Evolutionary conservation across 768 basidiomycete species (phyloP), one percentile per base, ranked within the genome.

Genomic region (Exsudoporus frostii): DNA sequence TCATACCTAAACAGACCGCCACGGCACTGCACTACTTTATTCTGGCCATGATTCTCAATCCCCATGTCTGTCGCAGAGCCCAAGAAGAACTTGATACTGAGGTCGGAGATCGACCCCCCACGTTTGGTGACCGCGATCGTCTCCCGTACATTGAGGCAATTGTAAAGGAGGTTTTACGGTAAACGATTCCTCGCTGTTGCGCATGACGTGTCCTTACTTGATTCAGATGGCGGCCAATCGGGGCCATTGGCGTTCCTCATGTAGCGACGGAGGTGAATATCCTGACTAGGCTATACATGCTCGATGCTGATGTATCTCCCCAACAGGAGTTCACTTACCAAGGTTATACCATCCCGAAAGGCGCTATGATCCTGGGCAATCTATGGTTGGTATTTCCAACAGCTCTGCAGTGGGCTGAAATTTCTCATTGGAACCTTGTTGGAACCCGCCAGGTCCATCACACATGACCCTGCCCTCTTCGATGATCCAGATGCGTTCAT

Each of bases 401-500:
- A 24, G 11, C 4, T 8, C 17, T 8, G n/a, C n/a, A n/a, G n/a
- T n/a, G 14, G n/a, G 17, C 33, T 36, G 34, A 24, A 36, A n/a
- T 8, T n/a, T 36, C 17, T 37, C 46, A 27, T 47, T 19, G 24
- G 13, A 34, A 25, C 17, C 14, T 37, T 34, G 19, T 47, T 19
- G 24, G 13, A 34, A 25, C 17, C 14, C 34, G 22, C 14, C 17
- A 34, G 51, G 51, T 55, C 49, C n/a, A 51, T 55, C 32, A 46
- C 54, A 17, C 50, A 51, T 2, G 54, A 55, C 27, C 44, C 54
- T 10, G 27, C 38, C 7, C 50, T 55, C 22, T 55, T 55, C 14
- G 54, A 55, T 25, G 38, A 53, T 19, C 51, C 57, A 11, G 57
- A 59, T 1, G 51, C 57, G 9, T 59, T 59, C 17, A 59, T 59